Evolutionary conservation across 192 early-diverging fungal species (phyloP).

Genomic region (Ambispora gerdemannii): DNA sequence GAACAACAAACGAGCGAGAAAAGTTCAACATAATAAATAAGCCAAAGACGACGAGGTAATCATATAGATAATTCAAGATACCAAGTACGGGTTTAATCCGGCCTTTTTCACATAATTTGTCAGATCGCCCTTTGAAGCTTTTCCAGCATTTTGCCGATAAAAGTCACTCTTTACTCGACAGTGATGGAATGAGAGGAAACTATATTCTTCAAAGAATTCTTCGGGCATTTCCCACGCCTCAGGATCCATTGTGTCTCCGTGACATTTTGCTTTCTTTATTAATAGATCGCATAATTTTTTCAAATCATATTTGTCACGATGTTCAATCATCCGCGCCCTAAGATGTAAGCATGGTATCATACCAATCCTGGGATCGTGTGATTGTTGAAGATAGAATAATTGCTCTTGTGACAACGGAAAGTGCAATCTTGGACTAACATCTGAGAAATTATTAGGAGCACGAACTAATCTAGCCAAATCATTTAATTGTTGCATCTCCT

Average conservation of each 20-base stretch:
- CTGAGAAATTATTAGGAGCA: neutral
- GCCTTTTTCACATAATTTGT: too few relatives aligned
- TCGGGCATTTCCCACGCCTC: slow-evolving; percentile 42
- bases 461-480: neutral
- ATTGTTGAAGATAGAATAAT: slow-evolving; percentile 12
- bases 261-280: slow-evolving; percentile 38
- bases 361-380: slow-evolving; percentile 40
- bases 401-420: neutral
- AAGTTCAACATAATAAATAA: too few relatives aligned
- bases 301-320: slow-evolving; percentile 35
- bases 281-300: slow-evolving; percentile 36
- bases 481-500: neutral
- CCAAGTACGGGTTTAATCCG: too few relatives aligned
- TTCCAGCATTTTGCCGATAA: slow-evolving; percentile 7
- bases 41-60: too few relatives aligned
- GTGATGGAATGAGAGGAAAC: slow-evolving; percentile 23
- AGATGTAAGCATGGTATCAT: slow-evolving; percentile 43
- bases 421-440: neutral
- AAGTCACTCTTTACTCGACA: slow-evolving; percentile 5
- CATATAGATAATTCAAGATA: too few relatives aligned
- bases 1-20: too few relatives aligned
- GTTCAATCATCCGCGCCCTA: slow-evolving; percentile 40
- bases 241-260: slow-evolving; percentile 42
- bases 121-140: too few relatives aligned
- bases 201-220: slow-evolving; percentile 39